These are phyloP conservation scores for Neoarthrinium moseri DNA, from an alignment of 2,329 filamentous ascomycete genomes.

Conservation along the genomic window DNA sequence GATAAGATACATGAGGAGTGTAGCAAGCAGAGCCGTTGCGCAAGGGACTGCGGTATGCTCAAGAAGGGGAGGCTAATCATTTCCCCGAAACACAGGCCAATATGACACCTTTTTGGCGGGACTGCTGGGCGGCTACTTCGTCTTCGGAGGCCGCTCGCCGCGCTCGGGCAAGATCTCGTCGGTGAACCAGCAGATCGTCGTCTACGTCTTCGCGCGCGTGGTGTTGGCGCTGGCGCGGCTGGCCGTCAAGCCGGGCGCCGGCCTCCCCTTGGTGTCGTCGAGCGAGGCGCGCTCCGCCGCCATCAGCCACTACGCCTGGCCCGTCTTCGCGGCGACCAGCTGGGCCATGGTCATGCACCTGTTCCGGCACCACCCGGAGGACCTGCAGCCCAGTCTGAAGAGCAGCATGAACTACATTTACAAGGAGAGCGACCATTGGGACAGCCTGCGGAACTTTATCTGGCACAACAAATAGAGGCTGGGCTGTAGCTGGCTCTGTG, in stretches of 20 bases:
- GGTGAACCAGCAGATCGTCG: slow-evolving; percentile 94
- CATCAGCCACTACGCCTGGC: slow-evolving; percentile 78
- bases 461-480: slow-evolving; percentile 72
- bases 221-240: slow-evolving; percentile 81
- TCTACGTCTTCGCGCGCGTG: slow-evolving; percentile 95
- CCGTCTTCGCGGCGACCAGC: slow-evolving; percentile 83
- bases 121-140: slow-evolving; percentile 83
- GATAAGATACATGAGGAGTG: not conserved
- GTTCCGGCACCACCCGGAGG: slow-evolving; percentile 88
- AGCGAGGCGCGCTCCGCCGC: slow-evolving; percentile 39
- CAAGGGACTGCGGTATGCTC: too few relatives aligned
- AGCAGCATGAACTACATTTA: slow-evolving; percentile 99
- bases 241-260: slow-evolving; percentile 64
- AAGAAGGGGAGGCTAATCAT: too few relatives aligned
- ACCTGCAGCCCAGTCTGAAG: slow-evolving; percentile 84
- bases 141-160: slow-evolving; percentile 71
- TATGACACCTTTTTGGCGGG: slow-evolving; percentile 87
- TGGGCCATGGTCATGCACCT: slow-evolving; percentile 97
- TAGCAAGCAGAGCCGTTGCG: not conserved
- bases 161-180: slow-evolving; percentile 70
- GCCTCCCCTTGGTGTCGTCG: slow-evolving; percentile 52
- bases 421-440: slow-evolving; percentile 84
- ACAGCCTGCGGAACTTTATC: slow-evolving; percentile 78
- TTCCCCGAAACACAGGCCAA: too few relatives aligned
- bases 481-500: too few relatives aligned